Evolutionary conservation across 306 rosid genomes (phyloP).

Genomic region (Styphnolobium japonicum): DNA sequence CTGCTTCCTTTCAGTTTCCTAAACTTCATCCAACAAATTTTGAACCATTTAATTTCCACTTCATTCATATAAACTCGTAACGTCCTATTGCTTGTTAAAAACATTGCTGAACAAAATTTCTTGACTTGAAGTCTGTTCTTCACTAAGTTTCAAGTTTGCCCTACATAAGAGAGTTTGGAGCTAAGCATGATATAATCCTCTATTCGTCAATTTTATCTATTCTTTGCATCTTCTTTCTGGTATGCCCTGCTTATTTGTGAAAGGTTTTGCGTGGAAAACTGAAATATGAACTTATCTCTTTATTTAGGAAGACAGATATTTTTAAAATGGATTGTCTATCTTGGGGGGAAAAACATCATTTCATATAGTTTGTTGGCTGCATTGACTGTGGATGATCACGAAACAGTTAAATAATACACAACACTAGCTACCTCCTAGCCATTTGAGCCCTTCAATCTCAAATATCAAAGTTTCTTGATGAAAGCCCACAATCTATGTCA

Average conservation of each 20-base stretch:
- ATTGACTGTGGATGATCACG: not conserved
- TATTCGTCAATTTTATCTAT: too few species aligned
- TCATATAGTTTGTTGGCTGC: not conserved
- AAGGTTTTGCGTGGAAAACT: too few species aligned
- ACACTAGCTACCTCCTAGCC: not conserved
- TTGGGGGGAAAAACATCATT: not conserved
- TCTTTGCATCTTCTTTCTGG: too few species aligned
- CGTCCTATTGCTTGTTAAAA: too few species aligned
- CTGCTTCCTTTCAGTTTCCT: not conserved
- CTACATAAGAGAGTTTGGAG: not conserved
- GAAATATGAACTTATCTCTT: too few species aligned
- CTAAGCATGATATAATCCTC: not conserved
- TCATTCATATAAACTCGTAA: too few species aligned
- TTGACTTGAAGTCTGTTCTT: not conserved
- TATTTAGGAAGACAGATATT: too few species aligned
- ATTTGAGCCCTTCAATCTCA: not conserved
- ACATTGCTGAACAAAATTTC: too few species aligned
- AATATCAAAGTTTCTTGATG: not conserved
- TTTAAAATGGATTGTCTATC: too few species aligned
- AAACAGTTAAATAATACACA: not conserved
- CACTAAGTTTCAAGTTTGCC: not conserved
- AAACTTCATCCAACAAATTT: too few species aligned
- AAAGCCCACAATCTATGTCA: not conserved
- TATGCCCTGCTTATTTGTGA: too few species aligned
- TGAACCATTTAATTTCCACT: too few species aligned